phyloP scores from a whole-genome alignment of 1,284 basidiomycete species.

The Volvariella surrecta region DNA sequence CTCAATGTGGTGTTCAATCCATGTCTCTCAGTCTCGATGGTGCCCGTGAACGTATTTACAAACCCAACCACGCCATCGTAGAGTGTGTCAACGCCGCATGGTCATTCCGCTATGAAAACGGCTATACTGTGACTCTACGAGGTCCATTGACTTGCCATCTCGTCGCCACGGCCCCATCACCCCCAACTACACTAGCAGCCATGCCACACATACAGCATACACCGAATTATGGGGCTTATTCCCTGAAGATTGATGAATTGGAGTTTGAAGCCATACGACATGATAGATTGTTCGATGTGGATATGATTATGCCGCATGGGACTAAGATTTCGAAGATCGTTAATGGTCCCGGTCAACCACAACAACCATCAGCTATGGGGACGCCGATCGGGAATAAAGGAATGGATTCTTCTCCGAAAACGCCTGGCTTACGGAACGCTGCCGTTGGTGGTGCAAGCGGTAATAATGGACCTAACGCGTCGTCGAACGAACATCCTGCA shows the following conservation, averaged over 20 bases:
- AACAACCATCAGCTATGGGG: too few species aligned
- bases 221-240: constrained; percentile 1
- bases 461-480: constrained; percentile 3
- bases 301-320: constrained; percentile 31
- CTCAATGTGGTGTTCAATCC: constrained; percentile 70
- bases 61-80: constrained; percentile 43
- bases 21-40: constrained; percentile 69
- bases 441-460: too few species aligned
- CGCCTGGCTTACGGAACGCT: constrained; percentile 11
- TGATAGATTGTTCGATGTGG: constrained; percentile 60
- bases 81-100: constrained; percentile 64
- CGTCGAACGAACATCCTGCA: constrained; percentile 11
- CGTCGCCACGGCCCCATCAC: constrained; percentile 25
- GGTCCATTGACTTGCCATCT: constrained; percentile 62
- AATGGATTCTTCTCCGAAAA: constrained; percentile 29
- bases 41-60: constrained; percentile 50
- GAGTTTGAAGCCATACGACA: constrained; percentile 60
- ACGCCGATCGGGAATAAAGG: constrained; percentile 15
- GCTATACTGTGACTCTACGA: constrained; percentile 63
- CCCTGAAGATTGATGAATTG: constrained; percentile 58
- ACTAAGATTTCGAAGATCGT: constrained; percentile 22
- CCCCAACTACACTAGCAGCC: constrained; percentile 17
- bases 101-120: constrained; percentile 70
- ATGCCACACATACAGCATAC: constrained; percentile 14
- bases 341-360: too few species aligned